These are phyloP conservation scores for Tylopilus balloui DNA, from an alignment of 768 basidiomycete genomes.

Conservation along the genomic window DNA sequence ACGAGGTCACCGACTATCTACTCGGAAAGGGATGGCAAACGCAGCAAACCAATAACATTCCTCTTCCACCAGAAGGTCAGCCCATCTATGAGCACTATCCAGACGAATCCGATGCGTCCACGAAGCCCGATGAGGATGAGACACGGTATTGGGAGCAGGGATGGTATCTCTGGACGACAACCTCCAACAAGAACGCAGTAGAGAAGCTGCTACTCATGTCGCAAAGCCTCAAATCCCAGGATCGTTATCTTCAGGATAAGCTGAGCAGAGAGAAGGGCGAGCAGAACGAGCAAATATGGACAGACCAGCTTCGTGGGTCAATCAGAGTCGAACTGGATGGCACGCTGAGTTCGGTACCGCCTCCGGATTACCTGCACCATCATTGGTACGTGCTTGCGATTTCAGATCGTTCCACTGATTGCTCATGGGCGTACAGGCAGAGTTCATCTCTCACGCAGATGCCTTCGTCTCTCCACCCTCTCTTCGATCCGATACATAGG, in stretches of 20 bases:
- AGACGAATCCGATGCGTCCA: slow-evolving; percentile 10
- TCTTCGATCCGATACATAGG: slow-evolving; percentile 49
- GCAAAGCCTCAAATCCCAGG: slow-evolving; percentile 47
- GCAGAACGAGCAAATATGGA: slow-evolving; percentile 47
- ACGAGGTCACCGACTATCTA: slow-evolving; percentile 57
- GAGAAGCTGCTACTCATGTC: slow-evolving; percentile 61
- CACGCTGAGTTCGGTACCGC: slow-evolving; percentile 26
- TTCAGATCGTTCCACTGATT: not conserved
- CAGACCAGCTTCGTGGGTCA: slow-evolving; percentile 20
- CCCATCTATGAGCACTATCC: slow-evolving; percentile 24
- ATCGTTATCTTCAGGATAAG: slow-evolving; percentile 29
- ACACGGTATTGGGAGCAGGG: slow-evolving; percentile 67
- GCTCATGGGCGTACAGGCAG: slow-evolving; percentile 31
- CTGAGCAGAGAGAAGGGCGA: slow-evolving; percentile 44
- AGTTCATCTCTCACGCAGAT: slow-evolving; percentile 54
- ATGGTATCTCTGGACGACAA: slow-evolving; percentile 69
- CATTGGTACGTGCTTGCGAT: slow-evolving; percentile 38
- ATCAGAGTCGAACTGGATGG: slow-evolving; percentile 26
- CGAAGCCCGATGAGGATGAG: slow-evolving; percentile 31
- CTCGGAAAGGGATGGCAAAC: slow-evolving; percentile 34
- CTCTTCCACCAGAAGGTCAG: slow-evolving; percentile 67
- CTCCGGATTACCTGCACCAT: slow-evolving; percentile 22
- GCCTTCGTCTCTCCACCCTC: slow-evolving; percentile 51
- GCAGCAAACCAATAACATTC: slow-evolving; percentile 50
- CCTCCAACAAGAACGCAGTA: slow-evolving; percentile 46